These are phyloP conservation scores for Ormosia emarginata DNA, from an alignment of 306 rosid genomes.

Conservation along the genomic window DNA sequence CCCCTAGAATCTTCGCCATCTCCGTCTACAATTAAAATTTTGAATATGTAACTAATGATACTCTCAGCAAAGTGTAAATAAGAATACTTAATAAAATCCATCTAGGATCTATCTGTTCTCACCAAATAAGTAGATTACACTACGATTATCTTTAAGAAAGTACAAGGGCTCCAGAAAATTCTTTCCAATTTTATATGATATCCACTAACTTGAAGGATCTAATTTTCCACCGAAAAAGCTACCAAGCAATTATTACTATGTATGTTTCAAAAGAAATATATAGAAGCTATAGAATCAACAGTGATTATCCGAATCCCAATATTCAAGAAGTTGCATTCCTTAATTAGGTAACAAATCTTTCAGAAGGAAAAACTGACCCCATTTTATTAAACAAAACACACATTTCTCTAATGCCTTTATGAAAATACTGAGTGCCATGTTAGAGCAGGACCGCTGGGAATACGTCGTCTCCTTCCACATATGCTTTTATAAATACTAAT, in stretches of 20 bases:
- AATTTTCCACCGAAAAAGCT: background rate
- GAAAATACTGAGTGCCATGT: background rate
- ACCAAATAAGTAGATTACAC: background rate
- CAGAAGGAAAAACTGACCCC: background rate
- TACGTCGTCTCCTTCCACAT: no score
- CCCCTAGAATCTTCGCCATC: slow-evolving; percentile 42
- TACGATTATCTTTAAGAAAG: background rate
- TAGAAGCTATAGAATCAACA: background rate
- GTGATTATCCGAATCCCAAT: background rate
- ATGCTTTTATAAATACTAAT: no score
- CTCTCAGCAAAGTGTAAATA: background rate
- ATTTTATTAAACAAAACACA: background rate
- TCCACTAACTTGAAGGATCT: background rate
- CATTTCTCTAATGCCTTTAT: background rate
- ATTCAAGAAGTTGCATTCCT: background rate
- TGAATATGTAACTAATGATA: background rate
- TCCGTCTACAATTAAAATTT: slow-evolving; percentile 38
- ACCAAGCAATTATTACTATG: background rate
- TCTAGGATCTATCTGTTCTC: background rate
- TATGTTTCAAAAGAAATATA: background rate
- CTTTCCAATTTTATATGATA: background rate
- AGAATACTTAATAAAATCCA: background rate
- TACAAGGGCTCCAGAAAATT: background rate
- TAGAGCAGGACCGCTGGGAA: background rate
- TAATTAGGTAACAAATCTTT: background rate